Conservation (phyloP, 352 stramenopile genomes). For the Sclerospora graminicola region DNA sequence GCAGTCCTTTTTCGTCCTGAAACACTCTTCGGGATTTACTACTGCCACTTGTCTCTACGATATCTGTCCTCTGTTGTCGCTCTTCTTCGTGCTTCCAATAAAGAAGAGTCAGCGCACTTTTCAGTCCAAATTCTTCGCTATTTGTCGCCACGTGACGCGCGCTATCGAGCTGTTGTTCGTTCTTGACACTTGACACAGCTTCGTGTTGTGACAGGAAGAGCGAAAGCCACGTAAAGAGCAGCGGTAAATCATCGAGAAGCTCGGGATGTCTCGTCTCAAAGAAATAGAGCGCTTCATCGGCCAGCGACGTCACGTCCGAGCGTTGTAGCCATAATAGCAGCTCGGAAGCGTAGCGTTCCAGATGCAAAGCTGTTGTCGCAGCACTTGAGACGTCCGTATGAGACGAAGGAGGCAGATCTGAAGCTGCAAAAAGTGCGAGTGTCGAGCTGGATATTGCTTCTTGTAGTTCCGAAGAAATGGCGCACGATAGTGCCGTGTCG, state of each 20-base stretch:
- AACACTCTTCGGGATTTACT: slow-evolving; percentile 9
- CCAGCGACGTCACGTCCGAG: slow-evolving; percentile 16
- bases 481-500: slow-evolving; percentile 1
- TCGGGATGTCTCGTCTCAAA: slow-evolving; percentile 51
- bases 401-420: slow-evolving; percentile 13
- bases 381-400: slow-evolving; percentile 8
- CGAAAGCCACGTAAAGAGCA: slow-evolving; percentile 53
- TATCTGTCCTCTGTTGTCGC: slow-evolving; percentile 11
- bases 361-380: slow-evolving; percentile 19
- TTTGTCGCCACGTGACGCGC: slow-evolving; percentile 21
- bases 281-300: slow-evolving; percentile 59
- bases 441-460: slow-evolving; percentile 13
- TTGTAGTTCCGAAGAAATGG: slow-evolving; percentile 10
- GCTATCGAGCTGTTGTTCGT: slow-evolving; percentile 17
- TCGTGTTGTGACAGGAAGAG: slow-evolving; percentile 36
- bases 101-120: slow-evolving; percentile 48
- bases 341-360: slow-evolving; percentile 39
- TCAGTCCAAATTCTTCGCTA: slow-evolving; percentile 27
- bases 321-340: slow-evolving; percentile 40
- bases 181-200: slow-evolving; percentile 2
- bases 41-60: neutral
- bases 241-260: slow-evolving; percentile 31
- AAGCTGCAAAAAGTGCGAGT: slow-evolving; percentile 10
- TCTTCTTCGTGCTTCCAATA: slow-evolving; percentile 45
- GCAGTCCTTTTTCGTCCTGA: slow-evolving; percentile 26